These are phyloP conservation scores for Geosmithia flava DNA, from an alignment of 2,329 filamentous ascomycete species.

Conservation along the genomic window DNA sequence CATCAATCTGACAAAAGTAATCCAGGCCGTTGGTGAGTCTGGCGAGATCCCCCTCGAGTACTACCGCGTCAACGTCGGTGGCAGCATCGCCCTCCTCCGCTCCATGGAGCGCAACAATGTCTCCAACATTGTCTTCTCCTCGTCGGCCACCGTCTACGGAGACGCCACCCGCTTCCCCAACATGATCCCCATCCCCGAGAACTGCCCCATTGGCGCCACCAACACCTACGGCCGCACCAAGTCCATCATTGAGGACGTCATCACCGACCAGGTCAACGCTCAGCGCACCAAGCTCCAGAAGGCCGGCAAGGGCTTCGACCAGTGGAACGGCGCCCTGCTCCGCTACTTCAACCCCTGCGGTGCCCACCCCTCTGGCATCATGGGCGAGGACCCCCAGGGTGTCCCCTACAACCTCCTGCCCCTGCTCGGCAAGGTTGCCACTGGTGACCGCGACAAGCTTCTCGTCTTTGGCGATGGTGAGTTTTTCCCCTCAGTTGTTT, in stretches of 20 bases:
- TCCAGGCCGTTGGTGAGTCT: constrained; percentile 90
- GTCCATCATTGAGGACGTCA: constrained; percentile 80
- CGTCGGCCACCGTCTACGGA: constrained; percentile 94
- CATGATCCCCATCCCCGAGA: constrained; percentile 98
- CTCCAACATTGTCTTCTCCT: constrained; percentile 96
- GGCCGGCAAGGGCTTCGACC: constrained; percentile 60
- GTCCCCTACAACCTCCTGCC: constrained; percentile 94
- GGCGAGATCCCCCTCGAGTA: constrained; percentile 91
- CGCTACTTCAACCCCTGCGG: constrained; percentile 98
- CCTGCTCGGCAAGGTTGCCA: constrained; percentile 87
- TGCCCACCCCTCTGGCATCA: constrained; percentile 86
- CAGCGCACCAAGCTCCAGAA: constrained; percentile 76
- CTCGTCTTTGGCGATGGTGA: constrained; percentile 86
- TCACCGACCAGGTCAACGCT: constrained; percentile 80
- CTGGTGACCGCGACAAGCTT: constrained; percentile 87
- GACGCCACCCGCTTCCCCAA: constrained; percentile 90
- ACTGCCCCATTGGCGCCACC: constrained; percentile 90
- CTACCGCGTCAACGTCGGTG: constrained; percentile 93
- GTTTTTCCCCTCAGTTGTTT: constrained; percentile 15
- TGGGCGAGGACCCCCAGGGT: constrained; percentile 96
- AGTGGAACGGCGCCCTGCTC: constrained; percentile 88
- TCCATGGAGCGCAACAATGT: constrained; percentile 87
- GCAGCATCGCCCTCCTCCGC: constrained; percentile 75
- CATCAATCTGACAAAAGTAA: constrained; percentile 4
- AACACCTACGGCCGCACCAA: constrained; percentile 98